A percentile compares a stretch with the other conserved stretches of the same genome.
These are phyloP conservation scores for Picea engelmannii DNA, from an alignment of 83 land plant species.

Conservation along the genomic window DNA sequence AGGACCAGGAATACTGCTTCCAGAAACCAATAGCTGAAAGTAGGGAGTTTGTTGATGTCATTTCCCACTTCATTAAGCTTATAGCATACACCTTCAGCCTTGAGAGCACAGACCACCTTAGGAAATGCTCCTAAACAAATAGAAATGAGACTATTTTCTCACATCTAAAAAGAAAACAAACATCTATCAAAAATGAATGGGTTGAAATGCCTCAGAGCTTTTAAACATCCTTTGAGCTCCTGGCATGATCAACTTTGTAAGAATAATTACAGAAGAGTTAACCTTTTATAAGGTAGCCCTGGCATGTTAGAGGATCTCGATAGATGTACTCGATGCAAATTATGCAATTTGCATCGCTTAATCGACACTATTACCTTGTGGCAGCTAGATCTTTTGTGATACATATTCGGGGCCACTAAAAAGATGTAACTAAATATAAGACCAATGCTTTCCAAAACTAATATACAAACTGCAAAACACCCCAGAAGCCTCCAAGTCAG, in stretches of 20 bases:
- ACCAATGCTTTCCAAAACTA: constrained; percentile 15
- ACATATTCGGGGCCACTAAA: constrained; percentile 10
- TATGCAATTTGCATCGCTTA: constrained; percentile 9
- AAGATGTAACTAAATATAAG: constrained; percentile 12
- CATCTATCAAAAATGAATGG: constrained; percentile 16
- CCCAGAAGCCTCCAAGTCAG: constrained; percentile 17
- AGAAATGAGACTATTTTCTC: constrained; percentile 1
- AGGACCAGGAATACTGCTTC: constrained; percentile 4
- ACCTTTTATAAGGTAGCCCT: constrained; percentile 5
- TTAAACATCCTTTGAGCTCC: constrained; percentile 13
- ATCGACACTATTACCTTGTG: background rate
- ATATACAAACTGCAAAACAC: constrained; percentile 16
- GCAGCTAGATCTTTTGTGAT: constrained; percentile 2
- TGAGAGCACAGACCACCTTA: constrained; percentile 11
- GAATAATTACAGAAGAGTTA: constrained; percentile 7
- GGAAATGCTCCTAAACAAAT: constrained; percentile 7
- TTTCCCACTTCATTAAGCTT: background rate
- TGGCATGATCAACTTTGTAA: constrained; percentile 10
- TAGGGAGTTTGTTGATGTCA: constrained; percentile 7
- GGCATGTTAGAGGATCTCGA: background rate
- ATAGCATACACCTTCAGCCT: background rate
- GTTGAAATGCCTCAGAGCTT: constrained; percentile 17
- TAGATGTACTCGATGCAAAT: background rate
- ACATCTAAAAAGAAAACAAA: constrained; percentile 6
- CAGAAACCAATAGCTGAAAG: constrained; percentile 5